Evolutionary conservation across 805 yeast genomes (phyloP).

Genomic region (Saccharomycopsis capsularis): DNA sequence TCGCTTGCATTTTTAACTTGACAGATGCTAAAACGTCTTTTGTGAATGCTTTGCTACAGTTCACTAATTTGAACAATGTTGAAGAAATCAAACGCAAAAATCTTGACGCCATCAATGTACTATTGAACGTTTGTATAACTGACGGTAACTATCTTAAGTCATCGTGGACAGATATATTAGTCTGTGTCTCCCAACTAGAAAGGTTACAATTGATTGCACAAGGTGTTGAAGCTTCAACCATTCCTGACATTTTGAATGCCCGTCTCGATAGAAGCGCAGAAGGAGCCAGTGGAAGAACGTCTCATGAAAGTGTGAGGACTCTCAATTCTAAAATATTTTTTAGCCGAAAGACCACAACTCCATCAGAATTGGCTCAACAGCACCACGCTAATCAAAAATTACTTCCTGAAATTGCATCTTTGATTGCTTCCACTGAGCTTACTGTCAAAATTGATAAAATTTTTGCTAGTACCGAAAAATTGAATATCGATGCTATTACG

Average conservation of each 20-base stretch:
- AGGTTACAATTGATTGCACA: constrained; percentile 80
- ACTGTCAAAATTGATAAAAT: constrained; percentile 81
- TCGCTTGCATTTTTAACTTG: constrained; percentile 76
- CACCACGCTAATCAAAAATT: constrained; percentile 68
- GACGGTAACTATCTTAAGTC: constrained; percentile 70
- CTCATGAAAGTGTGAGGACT: constrained; percentile 47
- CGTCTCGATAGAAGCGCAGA: constrained; percentile 64
- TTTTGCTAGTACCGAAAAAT: constrained; percentile 71
- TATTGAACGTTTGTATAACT: constrained; percentile 67
- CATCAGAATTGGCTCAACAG: constrained; percentile 60
- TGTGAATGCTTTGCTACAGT: constrained; percentile 83
- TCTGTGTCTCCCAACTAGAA: constrained; percentile 85
- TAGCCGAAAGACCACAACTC: constrained; percentile 31
- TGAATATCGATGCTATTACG: constrained; percentile 78
- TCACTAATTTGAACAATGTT: constrained; percentile 70
- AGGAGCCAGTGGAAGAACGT: constrained; percentile 32
- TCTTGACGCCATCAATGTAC: constrained; percentile 66
- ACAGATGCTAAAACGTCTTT: constrained; percentile 85
- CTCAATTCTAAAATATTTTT: constrained; percentile 41
- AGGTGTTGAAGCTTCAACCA: constrained; percentile 74
- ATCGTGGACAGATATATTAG: constrained; percentile 81
- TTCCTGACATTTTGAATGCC: constrained; percentile 61
- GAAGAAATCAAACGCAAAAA: constrained; percentile 75
- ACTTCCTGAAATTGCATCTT: constrained; percentile 48
- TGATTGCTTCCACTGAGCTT: constrained; percentile 57